Percentiles rank a stretch among this genome's conserved stretches.
Conservation (phyloP, 495 filamentous ascomycete genomes). For the Emericellopsis terricola region DNA sequence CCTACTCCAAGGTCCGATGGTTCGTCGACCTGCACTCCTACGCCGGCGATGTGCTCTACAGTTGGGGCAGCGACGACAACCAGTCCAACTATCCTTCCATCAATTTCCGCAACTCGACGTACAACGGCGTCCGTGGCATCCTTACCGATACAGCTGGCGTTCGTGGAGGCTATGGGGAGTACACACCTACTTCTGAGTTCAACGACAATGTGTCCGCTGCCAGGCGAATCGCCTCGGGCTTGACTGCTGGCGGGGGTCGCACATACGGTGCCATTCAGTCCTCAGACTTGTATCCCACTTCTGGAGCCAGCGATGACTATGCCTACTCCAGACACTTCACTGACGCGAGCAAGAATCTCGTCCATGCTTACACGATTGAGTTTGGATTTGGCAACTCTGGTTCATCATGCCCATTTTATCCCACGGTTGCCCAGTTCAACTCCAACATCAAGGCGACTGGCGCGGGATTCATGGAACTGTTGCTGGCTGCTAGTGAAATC, state of each 20-base stretch:
- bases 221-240: slow-evolving; percentile 7
- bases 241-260: slow-evolving; percentile 12
- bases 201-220: slow-evolving; percentile 9
- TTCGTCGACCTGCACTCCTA: slow-evolving; percentile 26
- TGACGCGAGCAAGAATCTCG: slow-evolving; percentile 12
- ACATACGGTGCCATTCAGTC: slow-evolving; percentile 11
- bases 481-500: background rate
- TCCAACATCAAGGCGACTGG: slow-evolving; percentile 16
- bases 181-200: too few species aligned
- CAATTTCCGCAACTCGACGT: slow-evolving; percentile 19
- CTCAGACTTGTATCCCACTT: slow-evolving; percentile 18
- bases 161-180: slow-evolving; percentile 14
- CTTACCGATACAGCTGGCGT: slow-evolving; percentile 6
- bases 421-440: slow-evolving; percentile 12
- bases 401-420: slow-evolving; percentile 16
- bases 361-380: slow-evolving; percentile 15
- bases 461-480: slow-evolving; percentile 20
- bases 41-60: slow-evolving; percentile 12
- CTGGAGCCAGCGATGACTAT: slow-evolving; percentile 19
- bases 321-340: slow-evolving; percentile 7
- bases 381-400: slow-evolving; percentile 20
- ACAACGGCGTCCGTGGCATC: slow-evolving; percentile 16
- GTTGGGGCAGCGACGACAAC: slow-evolving; percentile 21
- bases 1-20: slow-evolving; percentile 20
- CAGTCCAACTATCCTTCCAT: slow-evolving; percentile 12